Evolutionary conservation across 768 basidiomycete genomes (phyloP).

Genomic region (Fistulinella prunicolor): DNA sequence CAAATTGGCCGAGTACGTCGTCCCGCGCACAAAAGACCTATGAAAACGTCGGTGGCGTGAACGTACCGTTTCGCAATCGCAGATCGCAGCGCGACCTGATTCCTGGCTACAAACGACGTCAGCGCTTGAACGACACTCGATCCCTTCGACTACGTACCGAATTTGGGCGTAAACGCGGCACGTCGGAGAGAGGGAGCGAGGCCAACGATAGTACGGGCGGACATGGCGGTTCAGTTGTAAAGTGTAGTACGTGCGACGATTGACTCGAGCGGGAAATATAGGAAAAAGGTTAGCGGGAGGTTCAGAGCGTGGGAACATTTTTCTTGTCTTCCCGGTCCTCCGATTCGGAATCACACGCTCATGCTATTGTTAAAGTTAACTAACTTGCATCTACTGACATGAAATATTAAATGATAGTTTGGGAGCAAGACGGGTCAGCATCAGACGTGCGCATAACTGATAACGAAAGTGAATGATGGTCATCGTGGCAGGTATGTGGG

Average conservation of each 20-base stretch:
- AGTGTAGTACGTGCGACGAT: background rate
- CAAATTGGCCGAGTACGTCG: no score
- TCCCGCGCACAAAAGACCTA: no score
- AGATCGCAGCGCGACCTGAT: slow-evolving; percentile 34
- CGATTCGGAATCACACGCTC: slow-evolving; percentile 12
- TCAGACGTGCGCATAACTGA: no score
- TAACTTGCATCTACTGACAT: slow-evolving; percentile 1
- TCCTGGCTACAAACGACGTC: slow-evolving; percentile 34
- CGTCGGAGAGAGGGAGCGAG: slow-evolving; percentile 55
- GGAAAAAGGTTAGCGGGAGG: background rate
- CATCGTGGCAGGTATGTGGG: no score
- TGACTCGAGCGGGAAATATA: background rate
- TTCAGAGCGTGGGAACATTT: slow-evolving; percentile 20
- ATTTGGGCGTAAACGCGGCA: slow-evolving; percentile 38
- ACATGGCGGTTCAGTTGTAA: slow-evolving; percentile 33
- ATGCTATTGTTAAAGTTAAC: no score
- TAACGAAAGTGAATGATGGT: no score
- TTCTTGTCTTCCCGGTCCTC: background rate
- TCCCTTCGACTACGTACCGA: slow-evolving; percentile 21
- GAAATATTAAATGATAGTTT: no score
- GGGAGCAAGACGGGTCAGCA: no score
- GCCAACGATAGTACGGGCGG: slow-evolving; percentile 53
- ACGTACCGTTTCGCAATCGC: slow-evolving; percentile 41
- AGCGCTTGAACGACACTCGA: background rate
- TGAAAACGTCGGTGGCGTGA: no score